Conservation (phyloP, 148 eudicot genomes). For the Bassia scoparia region DNA sequence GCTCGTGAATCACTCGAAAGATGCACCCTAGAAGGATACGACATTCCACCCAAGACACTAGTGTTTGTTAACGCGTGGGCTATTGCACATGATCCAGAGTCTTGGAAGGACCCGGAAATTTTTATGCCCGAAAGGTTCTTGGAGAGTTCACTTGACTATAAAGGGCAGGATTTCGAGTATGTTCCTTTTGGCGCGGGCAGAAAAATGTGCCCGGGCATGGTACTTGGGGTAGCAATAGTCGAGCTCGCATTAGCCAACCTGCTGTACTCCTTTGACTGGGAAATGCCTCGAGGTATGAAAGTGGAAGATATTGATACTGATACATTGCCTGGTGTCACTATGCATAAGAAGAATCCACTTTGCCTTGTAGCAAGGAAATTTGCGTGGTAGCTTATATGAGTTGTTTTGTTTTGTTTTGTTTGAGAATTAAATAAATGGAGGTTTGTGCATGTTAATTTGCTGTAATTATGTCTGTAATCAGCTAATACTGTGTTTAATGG, state of each 20-base stretch:
- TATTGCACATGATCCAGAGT: constrained; percentile 33
- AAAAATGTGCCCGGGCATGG: constrained; percentile 41
- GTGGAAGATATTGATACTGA: constrained; percentile 33
- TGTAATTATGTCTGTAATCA: too few relatives aligned
- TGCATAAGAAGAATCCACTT: constrained; percentile 40
- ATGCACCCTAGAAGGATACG: constrained; percentile 31
- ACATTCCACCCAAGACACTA: constrained; percentile 28
- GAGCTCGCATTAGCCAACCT: constrained; percentile 39
- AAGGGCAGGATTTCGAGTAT: constrained; percentile 32
- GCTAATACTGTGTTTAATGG: too few relatives aligned
- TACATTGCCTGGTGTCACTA: constrained; percentile 33
- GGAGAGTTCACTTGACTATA: constrained; percentile 28
- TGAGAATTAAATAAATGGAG: too few relatives aligned
- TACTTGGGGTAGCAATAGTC: constrained; percentile 28
- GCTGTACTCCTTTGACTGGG: constrained; percentile 41
- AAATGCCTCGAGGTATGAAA: constrained; percentile 28
- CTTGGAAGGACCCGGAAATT: constrained; percentile 30
- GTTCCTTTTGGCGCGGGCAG: constrained; percentile 47
- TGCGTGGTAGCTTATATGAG: not conserved
- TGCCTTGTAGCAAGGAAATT: constrained; percentile 10
- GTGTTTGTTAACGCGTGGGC: constrained; percentile 33
- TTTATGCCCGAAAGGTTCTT: constrained; percentile 38
- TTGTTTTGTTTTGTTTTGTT: too few relatives aligned
- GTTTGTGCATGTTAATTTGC: too few relatives aligned
- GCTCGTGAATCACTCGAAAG: constrained; percentile 27